A percentile compares a stretch with the other conserved stretches of the same genome.
Evolutionary conservation across 352 stramenopile species (phyloP).

Genomic region (Phytophthora pinifolia): DNA sequence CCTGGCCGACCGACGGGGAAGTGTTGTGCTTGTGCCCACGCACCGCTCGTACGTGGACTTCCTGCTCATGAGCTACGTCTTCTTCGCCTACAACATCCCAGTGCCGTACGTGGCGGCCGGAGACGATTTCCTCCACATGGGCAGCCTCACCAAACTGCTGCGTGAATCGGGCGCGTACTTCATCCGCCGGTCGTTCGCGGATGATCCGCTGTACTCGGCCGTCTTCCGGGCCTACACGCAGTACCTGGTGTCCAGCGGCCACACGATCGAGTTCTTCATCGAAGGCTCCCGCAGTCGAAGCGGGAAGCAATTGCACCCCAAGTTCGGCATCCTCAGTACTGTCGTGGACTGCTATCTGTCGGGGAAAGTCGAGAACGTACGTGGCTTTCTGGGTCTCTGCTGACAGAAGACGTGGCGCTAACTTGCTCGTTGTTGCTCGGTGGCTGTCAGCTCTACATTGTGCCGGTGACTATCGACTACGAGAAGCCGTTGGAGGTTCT

Average conservation of each 20-base stretch:
- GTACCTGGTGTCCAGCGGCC: conserved; percentile 69
- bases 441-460: conserved; percentile 60
- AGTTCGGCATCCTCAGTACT: conserved; percentile 76
- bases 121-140: conserved; percentile 83
- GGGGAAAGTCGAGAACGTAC: conserved; percentile 73
- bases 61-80: conserved; percentile 85
- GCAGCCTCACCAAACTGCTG: conserved; percentile 58
- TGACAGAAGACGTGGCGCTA: not conserved
- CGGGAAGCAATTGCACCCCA: conserved; percentile 80
- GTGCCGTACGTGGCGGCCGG: conserved; percentile 81
- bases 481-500: conserved; percentile 84
- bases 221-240: conserved; percentile 85
- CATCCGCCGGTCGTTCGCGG: conserved; percentile 70
- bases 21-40: conserved; percentile 82
- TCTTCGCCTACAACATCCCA: conserved; percentile 88
- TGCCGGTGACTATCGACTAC: conserved; percentile 87
- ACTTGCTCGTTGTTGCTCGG: conserved; percentile 4
- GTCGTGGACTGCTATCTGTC: conserved; percentile 74
- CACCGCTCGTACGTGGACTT: conserved; percentile 88
- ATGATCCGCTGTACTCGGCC: conserved; percentile 68
- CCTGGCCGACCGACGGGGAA: conserved; percentile 46
- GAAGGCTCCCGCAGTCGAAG: conserved; percentile 82
- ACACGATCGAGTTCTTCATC: conserved; percentile 88
- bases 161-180: conserved; percentile 80
- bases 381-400: conserved; percentile 18